Evolutionary conservation across 2,329 filamentous ascomycete species (phyloP), one percentile per base, ranked within the genome.

Genomic region (Epichloe glyceriae): DNA sequence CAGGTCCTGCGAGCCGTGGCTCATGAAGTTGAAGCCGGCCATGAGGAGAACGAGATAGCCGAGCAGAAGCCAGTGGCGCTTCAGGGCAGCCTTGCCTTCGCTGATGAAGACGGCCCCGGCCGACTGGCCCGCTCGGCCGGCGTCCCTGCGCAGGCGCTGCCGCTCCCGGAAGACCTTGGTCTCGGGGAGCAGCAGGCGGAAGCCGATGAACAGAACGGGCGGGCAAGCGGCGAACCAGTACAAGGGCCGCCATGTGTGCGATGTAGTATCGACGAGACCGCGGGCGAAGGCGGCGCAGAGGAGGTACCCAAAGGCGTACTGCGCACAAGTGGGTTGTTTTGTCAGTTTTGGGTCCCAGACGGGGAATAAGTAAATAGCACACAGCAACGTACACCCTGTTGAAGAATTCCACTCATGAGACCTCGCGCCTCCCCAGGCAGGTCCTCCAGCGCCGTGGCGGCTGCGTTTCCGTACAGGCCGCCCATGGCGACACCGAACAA

Each of bases 11-110:
- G 80, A 85, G 50, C 86, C 86, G 62, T 90, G 86, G 17, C 82
- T 86, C 85, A 93, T 89, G 63, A 93, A 94, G 69, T 94, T 95
- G 73, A 95, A 93, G 4, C 88, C 88, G 2, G 87, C 84, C 87
- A 94, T 94, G 39, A 95, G 73, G 19, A 95, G 71, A 6, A 95
- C 86, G 52, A 95, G 73, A 67, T 95, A 95, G 37, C 82, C 71
- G 51, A 95, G 72, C 2, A 94, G 67, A 14, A 88, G 56, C 89
- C 89, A 95, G 66, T 95, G 87, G 11, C 80, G 78, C 66, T 80
- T 83, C 33, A 95, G 61, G 0, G 88, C 88, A 0, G 90, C 79
- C 59, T 86, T 86, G 54, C 86, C 88, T 67, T 95, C 88, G 1
- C 75, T 69, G 26, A 91, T 50, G 63, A 95, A 93, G 0, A 83